These are phyloP conservation scores for Kwoniella sp. DNA, from an alignment of 768 basidiomycete genomes.

Conservation along the genomic window DNA sequence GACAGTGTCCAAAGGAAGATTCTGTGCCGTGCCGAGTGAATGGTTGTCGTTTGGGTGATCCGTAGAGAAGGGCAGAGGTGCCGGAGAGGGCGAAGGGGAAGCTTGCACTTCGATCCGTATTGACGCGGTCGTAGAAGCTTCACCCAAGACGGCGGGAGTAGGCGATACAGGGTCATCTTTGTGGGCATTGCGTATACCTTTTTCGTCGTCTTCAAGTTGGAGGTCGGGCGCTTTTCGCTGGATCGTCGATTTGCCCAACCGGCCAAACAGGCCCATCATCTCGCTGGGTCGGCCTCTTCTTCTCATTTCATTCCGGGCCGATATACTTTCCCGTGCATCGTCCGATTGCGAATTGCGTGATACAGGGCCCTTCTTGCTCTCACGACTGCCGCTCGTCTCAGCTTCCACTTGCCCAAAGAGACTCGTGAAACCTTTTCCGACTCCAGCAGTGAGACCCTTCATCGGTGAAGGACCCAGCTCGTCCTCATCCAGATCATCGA, in stretches of 20 bases:
- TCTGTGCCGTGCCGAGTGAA: no score
- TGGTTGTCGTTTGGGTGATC: no score
- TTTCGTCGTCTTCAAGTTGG: background rate
- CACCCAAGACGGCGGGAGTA: background rate
- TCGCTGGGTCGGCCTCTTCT: conserved; percentile 1
- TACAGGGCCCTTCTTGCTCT: background rate
- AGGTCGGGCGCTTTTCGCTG: background rate
- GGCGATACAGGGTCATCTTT: background rate
- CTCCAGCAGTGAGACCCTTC: conserved; percentile 16
- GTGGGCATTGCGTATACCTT: no score
- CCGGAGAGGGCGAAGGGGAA: conserved; percentile 2
- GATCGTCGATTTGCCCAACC: conserved; percentile 3
- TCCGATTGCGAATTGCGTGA: conserved; percentile 1
- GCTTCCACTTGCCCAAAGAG: conserved; percentile 26
- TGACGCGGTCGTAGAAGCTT: background rate
- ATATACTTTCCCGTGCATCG: background rate
- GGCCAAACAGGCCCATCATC: conserved; percentile 22
- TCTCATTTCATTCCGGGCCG: background rate
- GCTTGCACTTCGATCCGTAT: conserved; percentile 2
- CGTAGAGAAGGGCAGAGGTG: no score
- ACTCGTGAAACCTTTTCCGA: conserved; percentile 27
- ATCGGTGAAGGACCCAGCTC: conserved; percentile 47
- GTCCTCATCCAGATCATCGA: conserved; percentile 20
- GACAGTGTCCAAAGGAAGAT: background rate
- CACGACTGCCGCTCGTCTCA: background rate